phyloP scores from a whole-genome alignment of 345 rosid genomes.

The Eucalyptus camaldulensis region DNA sequence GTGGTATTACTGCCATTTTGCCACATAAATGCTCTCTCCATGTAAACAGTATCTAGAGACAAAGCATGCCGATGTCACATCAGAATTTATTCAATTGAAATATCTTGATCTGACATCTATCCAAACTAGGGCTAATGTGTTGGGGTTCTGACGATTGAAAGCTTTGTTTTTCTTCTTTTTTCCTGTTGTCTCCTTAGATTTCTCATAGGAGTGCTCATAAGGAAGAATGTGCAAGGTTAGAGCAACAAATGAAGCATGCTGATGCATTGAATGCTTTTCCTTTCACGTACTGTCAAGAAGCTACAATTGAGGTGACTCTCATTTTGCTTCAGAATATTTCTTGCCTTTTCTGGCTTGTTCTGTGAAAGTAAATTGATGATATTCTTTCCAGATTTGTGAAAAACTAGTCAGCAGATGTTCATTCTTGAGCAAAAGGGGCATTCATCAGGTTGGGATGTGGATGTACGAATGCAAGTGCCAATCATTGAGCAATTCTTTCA shows the following conservation, averaged over 20 bases:
- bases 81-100: not conserved
- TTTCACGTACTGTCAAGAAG: slow-evolving; percentile 59
- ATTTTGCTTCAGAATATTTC: not conserved
- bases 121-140: not conserved
- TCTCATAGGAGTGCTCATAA: slow-evolving; percentile 73
- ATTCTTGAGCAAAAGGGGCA: slow-evolving; percentile 46
- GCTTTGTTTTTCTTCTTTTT: not conserved
- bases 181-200: slow-evolving; percentile 8
- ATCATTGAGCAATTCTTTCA: not conserved
- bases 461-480: slow-evolving; percentile 53
- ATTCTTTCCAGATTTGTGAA: slow-evolving; percentile 20
- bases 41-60: not conserved
- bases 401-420: slow-evolving; percentile 61
- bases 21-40: not conserved
- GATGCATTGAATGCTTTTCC: slow-evolving; percentile 66
- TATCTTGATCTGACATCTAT: not conserved
- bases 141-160: not conserved
- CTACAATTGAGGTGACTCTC: slow-evolving; percentile 40
- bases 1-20: not conserved
- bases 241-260: slow-evolving; percentile 59
- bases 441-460: slow-evolving; percentile 80
- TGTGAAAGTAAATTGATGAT: not conserved
- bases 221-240: slow-evolving; percentile 74
- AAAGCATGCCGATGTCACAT: not conserved
- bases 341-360: not conserved